Base-by-base conservation (phyloP, 257 asterid genomes). In the Asclepias syriaca region DNA sequence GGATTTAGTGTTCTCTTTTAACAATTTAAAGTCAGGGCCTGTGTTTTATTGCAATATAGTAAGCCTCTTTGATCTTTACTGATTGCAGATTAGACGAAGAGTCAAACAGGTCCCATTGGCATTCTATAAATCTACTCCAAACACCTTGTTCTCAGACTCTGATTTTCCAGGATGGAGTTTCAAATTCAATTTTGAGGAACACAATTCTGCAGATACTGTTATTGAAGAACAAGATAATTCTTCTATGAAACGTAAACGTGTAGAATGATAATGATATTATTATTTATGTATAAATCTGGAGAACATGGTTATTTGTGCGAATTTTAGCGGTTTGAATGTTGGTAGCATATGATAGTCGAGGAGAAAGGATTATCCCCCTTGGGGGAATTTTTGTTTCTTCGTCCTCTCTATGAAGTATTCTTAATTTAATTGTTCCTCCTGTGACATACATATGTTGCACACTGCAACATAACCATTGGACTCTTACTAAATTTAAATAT, bases 91-190 rank as follows among this genome's bases (percentile, higher is more conserved):
- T 55, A 79, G 96, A 77, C 79, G 99, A 56, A 84, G 99, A 83
- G 92, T 91, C 27, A 91, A 94, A 78, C 97, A 94, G 81, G 97
- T 91, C 32, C 93, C 97, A 0, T 70, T 91, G 84, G 98, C 97
- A 43, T 94, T 94, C 87, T 89, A 91, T 85, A 88, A 85, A 74
- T 64, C 88, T 40, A 83, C 95, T 77, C 99, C 98, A 13, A 51
- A 91, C 15, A 59, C 64, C 60, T 78, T 94, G 83, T 88, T 91
- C 86, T 83, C 90, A 0, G 96, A 87, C 73, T 74, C 78, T 0
- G 94, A 91, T 73, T 94, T 89, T 81, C 93, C 89, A 1, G 96
- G 99, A 39, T 94, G 99, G 99, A 83, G 82, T 11, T 94, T 94
- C 78, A 74, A 79, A 73, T 37, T 77, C 66, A 78, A 81, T 66